Conservation (phyloP, 768 basidiomycete genomes). For the Leccinum longicurvipes region DNA sequence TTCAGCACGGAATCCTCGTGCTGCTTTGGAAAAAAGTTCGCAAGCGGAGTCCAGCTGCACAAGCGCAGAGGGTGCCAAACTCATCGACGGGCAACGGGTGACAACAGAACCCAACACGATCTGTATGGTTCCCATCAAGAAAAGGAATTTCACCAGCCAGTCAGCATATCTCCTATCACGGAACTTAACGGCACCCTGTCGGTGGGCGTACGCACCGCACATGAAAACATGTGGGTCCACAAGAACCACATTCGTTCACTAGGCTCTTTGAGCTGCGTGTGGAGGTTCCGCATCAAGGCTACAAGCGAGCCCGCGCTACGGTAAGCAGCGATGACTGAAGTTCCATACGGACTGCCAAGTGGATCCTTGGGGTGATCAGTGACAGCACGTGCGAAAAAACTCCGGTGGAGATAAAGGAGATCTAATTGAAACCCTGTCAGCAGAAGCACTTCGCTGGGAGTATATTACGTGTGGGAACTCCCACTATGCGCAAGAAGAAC, state of each 20-base stretch:
- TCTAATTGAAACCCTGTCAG: conserved; percentile 38
- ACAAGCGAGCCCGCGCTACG: conserved; percentile 69
- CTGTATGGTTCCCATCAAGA: conserved; percentile 21
- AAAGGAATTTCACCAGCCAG: conserved; percentile 5
- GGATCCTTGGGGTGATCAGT: conserved; percentile 74
- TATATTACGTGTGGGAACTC: conserved; percentile 1
- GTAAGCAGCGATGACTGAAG: conserved; percentile 72
- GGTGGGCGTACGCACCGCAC: conserved; percentile 45
- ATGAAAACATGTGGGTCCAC: conserved; percentile 52
- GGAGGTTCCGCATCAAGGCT: conserved; percentile 65
- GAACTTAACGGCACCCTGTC: conserved; percentile 2
- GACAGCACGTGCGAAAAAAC: conserved; percentile 71
- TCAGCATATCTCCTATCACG: conserved; percentile 16
- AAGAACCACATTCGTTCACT: conserved; percentile 63
- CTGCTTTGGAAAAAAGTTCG: conserved; percentile 68
- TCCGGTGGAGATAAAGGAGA: conserved; percentile 67
- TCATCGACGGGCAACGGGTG: conserved; percentile 76
- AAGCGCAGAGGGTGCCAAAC: conserved; percentile 69
- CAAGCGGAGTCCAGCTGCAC: conserved; percentile 73
- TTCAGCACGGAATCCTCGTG: conserved; percentile 59
- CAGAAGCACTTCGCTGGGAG: neutral
- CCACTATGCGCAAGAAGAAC: neutral
- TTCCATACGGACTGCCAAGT: conserved; percentile 67
- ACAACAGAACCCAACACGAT: conserved; percentile 75
- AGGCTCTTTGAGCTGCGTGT: conserved; percentile 59